Evolutionary conservation across 352 stramenopile species (phyloP).

Genomic region (Phytophthora tentaculata): DNA sequence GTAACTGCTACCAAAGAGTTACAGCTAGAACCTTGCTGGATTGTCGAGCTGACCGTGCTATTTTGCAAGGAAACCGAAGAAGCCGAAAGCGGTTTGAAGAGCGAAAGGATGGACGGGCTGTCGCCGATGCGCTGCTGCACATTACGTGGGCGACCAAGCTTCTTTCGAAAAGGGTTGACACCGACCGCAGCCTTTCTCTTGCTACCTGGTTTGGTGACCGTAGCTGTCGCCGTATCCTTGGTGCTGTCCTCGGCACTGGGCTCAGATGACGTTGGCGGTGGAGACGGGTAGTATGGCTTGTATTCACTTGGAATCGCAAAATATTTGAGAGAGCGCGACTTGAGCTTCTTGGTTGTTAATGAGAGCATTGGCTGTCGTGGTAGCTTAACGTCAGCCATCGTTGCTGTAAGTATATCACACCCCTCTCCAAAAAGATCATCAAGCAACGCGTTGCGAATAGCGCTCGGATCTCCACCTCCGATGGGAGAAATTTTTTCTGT

Average conservation of each 20-base stretch:
- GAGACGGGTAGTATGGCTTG: background rate
- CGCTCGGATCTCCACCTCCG: background rate
- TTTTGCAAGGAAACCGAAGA: background rate
- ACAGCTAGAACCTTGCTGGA: no score
- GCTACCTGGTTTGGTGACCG: background rate
- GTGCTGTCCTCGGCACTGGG: background rate
- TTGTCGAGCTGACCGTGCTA: no score
- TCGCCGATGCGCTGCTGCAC: background rate
- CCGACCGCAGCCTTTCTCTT: background rate
- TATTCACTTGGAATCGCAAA: background rate
- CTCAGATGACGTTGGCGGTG: background rate
- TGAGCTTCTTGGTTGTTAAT: background rate
- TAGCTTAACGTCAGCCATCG: background rate
- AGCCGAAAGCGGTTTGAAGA: background rate
- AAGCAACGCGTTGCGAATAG: background rate
- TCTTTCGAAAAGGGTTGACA: background rate
- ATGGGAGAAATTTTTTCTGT: background rate
- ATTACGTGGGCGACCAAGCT: background rate
- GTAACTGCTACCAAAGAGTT: no score
- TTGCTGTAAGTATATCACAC: background rate
- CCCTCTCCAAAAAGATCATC: background rate
- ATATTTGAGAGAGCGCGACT: background rate
- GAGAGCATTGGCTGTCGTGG: background rate
- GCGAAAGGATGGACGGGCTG: background rate
- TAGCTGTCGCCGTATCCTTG: background rate